A percentile compares a stretch with the other conserved stretches of the same genome.
Conservation (phyloP, 1,284 basidiomycete species). For the Trichosporon sp. region DNA sequence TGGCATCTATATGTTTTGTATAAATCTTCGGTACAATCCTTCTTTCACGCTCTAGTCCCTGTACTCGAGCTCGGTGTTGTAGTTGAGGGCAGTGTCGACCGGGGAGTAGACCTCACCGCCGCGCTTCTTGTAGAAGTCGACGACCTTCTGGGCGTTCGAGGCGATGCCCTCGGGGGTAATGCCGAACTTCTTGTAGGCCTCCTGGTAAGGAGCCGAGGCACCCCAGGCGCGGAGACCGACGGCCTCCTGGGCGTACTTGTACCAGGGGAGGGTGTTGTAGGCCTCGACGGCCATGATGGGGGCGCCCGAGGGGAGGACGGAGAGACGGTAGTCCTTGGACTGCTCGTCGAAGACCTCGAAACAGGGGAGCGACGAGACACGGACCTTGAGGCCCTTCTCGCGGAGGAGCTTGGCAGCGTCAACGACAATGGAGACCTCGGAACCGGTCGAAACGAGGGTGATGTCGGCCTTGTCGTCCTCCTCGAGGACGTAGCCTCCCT, state of each 20-base stretch:
- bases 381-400: conserved; percentile 70
- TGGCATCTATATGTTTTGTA: background rate
- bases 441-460: conserved; percentile 83
- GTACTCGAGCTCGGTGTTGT: conserved; percentile 7
- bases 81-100: conserved; percentile 55
- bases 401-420: conserved; percentile 77
- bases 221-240: conserved; percentile 77
- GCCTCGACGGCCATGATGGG: conserved; percentile 90
- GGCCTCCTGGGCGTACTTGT: conserved; percentile 83
- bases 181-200: conserved; percentile 68
- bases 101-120: conserved; percentile 71
- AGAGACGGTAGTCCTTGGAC: conserved; percentile 70
- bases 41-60: background rate
- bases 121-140: conserved; percentile 79
- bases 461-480: conserved; percentile 68
- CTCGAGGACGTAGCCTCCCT: conserved; percentile 84
- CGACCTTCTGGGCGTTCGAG: conserved; percentile 72
- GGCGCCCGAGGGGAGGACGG: conserved; percentile 79
- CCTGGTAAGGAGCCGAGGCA: conserved; percentile 80
- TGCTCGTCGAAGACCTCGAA: conserved; percentile 83
- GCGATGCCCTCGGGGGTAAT: conserved; percentile 73
- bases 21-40: background rate
- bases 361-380: conserved; percentile 83
- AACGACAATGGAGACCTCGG: conserved; percentile 70
- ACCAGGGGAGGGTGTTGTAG: conserved; percentile 70